Evolutionary conservation across 2,329 filamentous ascomycete genomes (phyloP).

Genomic region (Zasmidium cellare): DNA sequence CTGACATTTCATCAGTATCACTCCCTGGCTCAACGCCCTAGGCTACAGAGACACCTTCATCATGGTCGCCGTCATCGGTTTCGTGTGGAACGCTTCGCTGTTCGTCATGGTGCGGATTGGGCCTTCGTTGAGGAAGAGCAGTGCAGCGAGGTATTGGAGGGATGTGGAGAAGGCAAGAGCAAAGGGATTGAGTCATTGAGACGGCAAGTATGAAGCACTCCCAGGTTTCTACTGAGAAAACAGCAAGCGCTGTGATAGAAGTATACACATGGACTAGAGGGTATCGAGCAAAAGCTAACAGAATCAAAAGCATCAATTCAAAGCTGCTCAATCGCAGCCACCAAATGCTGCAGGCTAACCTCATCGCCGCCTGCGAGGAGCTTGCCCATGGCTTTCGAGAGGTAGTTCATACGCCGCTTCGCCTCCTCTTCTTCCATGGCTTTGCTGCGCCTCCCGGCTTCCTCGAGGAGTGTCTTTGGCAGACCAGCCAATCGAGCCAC

Average conservation of each 20-base stretch:
- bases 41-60: slow-evolving; percentile 22
- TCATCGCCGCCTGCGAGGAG: slow-evolving; percentile 19
- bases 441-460: slow-evolving; percentile 75
- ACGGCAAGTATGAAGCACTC: neutral
- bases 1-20: slow-evolving; percentile 8
- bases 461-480: slow-evolving; percentile 72
- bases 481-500: slow-evolving; percentile 84
- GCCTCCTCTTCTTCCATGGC: slow-evolving; percentile 76
- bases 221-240: neutral
- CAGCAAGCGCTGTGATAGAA: neutral
- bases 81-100: slow-evolving; percentile 20
- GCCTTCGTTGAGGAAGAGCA: slow-evolving; percentile 12
- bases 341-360: slow-evolving; percentile 39
- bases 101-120: slow-evolving; percentile 20
- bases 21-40: slow-evolving; percentile 20
- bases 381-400: slow-evolving; percentile 26
- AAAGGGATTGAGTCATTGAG: slow-evolving; percentile 18
- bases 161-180: slow-evolving; percentile 21
- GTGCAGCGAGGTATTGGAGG: slow-evolving; percentile 20
- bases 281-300: neutral
- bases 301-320: slow-evolving; percentile 21
- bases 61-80: slow-evolving; percentile 21
- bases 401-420: slow-evolving; percentile 57
- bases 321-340: slow-evolving; percentile 47
- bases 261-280: neutral